These are phyloP conservation scores for Heliamphora exappendiculata DNA, from an alignment of 148 eudicot genomes.

Conservation along the genomic window DNA sequence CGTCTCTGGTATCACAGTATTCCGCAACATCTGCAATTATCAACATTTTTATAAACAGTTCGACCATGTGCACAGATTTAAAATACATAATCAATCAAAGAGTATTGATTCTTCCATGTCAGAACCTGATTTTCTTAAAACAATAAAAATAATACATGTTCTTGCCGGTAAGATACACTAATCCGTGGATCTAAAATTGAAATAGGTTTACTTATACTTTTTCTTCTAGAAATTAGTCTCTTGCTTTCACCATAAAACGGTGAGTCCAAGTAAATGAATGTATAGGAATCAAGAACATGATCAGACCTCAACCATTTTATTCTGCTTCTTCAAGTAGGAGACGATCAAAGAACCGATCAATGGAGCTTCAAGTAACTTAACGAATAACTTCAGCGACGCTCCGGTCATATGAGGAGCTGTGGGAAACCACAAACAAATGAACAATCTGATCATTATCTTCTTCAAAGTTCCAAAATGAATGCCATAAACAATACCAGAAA, in stretches of 20 bases:
- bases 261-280: background rate
- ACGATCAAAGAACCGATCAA: constrained; percentile 54
- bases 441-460: background rate
- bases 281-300: background rate
- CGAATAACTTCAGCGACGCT: constrained; percentile 40
- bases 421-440: constrained; percentile 14
- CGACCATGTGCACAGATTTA: too few relatives aligned
- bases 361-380: constrained; percentile 55
- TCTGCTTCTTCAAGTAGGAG: constrained; percentile 62
- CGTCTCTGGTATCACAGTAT: constrained; percentile 84
- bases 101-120: too few relatives aligned
- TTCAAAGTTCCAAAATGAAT: background rate
- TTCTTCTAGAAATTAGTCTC: background rate
- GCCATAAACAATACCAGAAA: too few relatives aligned
- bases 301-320: constrained; percentile 58
- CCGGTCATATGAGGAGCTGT: constrained; percentile 95
- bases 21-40: constrained; percentile 51
- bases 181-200: too few relatives aligned
- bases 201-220: too few relatives aligned
- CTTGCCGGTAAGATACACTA: too few relatives aligned
- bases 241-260: background rate
- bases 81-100: too few relatives aligned
- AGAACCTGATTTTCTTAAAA: too few relatives aligned
- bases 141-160: too few relatives aligned
- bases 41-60: background rate